A percentile compares a stretch with the other conserved stretches of the same genome.
Evolutionary conservation across 139 green algal genomes (phyloP).

Genomic region (Chlorella sp.): DNA sequence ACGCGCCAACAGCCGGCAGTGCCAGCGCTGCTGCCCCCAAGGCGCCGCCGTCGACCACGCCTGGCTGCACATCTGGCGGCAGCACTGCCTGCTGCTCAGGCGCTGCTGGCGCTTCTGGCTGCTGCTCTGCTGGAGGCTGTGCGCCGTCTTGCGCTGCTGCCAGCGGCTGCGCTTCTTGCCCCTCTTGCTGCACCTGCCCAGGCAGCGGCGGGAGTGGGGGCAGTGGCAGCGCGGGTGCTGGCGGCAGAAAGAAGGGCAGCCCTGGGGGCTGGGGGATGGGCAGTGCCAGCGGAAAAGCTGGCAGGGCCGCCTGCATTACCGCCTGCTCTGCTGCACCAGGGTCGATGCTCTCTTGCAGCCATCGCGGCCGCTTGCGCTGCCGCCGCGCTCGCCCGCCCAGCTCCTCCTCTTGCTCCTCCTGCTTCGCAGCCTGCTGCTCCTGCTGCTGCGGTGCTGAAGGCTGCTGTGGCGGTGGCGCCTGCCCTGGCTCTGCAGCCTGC

Average conservation of each 20-base stretch:
- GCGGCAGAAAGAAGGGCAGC: not conserved
- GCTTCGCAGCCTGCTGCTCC: not conserved
- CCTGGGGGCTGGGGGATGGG: not conserved
- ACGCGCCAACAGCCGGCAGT: too few relatives aligned
- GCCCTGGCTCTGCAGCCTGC: not conserved
- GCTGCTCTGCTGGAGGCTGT: not conserved
- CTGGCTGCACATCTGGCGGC: too few relatives aligned
- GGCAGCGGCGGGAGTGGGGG: not conserved
- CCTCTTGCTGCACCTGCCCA: not conserved
- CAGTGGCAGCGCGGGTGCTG: not conserved
- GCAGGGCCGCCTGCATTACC: not conserved
- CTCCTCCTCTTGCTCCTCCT: not conserved
- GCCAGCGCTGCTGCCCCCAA: too few relatives aligned
- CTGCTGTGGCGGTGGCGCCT: not conserved
- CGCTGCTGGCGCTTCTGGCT: not conserved
- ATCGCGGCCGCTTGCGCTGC: slow-evolving; percentile 3
- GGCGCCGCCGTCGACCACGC: too few relatives aligned
- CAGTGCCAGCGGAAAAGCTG: not conserved
- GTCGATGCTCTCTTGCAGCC: not conserved
- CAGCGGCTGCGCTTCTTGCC: not conserved
- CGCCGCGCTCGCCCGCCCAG: not conserved
- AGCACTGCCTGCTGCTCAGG: too few relatives aligned
- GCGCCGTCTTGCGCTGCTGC: not conserved
- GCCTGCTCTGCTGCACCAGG: not conserved
- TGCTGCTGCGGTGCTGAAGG: slow-evolving; percentile 2